These are phyloP conservation scores for Naematelia encephala DNA, from an alignment of 768 basidiomycete genomes.

Conservation along the genomic window DNA sequence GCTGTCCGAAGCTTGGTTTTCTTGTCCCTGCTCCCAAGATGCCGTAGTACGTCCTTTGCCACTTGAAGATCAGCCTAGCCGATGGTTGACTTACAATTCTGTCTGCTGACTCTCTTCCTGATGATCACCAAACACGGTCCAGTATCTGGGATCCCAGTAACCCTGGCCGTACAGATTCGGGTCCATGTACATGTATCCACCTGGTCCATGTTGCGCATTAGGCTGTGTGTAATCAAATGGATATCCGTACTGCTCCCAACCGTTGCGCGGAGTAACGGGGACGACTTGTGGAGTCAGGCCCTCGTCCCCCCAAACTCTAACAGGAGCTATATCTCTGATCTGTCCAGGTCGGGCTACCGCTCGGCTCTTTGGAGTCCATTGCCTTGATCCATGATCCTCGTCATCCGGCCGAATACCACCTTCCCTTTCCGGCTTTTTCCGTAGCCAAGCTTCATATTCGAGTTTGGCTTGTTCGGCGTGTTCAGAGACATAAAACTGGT, in stretches of 20 bases:
- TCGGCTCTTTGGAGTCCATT: conserved; percentile 29
- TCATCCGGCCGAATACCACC: conserved; percentile 22
- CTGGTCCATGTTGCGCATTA: background rate
- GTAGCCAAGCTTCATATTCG: conserved; percentile 41
- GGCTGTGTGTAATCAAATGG: background rate
- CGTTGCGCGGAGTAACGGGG: conserved; percentile 2
- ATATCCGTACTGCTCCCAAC: conserved; percentile 2
- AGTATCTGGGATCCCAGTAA: conserved; percentile 27
- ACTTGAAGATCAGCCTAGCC: background rate
- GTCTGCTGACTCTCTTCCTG: background rate
- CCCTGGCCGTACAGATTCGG: conserved; percentile 1
- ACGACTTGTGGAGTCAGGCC: background rate
- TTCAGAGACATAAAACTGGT: conserved; percentile 8
- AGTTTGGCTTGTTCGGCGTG: conserved; percentile 26
- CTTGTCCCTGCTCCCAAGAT: background rate
- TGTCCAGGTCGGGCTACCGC: conserved; percentile 26
- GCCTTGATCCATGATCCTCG: conserved; percentile 17
- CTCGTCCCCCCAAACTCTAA: conserved; percentile 15
- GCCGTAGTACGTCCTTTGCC: background rate
- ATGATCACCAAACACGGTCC: background rate
- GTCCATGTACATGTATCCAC: conserved; percentile 1
- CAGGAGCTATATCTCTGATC: conserved; percentile 14
- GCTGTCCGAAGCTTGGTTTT: too few relatives aligned
- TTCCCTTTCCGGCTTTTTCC: conserved; percentile 31
- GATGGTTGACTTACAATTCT: background rate